Percentiles rank a stretch among this genome's conserved stretches.
Conservation (phyloP, 176 grass and related monocot genomes). For the Oryza brachyantha region DNA sequence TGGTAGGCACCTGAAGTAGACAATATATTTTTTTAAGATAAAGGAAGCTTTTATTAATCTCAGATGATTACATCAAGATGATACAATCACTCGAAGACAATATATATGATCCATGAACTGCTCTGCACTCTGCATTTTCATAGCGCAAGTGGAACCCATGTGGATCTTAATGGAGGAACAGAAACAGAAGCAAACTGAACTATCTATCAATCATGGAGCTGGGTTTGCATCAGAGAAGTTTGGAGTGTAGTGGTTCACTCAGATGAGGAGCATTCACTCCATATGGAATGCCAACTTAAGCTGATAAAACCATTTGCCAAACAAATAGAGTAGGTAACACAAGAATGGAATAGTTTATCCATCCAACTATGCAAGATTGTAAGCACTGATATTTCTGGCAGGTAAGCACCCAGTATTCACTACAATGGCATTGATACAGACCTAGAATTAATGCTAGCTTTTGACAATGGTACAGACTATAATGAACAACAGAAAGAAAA, state of each 20-base stretch:
- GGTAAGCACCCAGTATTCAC: not conserved
- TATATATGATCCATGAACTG: not conserved
- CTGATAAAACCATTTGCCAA: constrained; percentile 16
- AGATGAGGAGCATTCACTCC: not conserved
- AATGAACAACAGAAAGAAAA: not conserved
- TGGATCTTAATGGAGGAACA: not conserved
- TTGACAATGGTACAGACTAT: not conserved
- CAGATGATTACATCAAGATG: too few relatives aligned
- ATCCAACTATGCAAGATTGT: not conserved
- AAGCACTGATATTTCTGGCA: not conserved
- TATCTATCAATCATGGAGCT: not conserved
- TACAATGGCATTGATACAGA: not conserved
- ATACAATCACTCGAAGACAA: too few relatives aligned
- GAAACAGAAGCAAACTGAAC: constrained; percentile 24
- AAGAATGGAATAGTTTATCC: constrained; percentile 23
- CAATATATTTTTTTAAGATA: too few relatives aligned
- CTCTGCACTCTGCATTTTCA: not conserved
- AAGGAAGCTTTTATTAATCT: too few relatives aligned
- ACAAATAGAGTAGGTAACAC: constrained; percentile 9
- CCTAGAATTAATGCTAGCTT: not conserved
- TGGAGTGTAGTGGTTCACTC: not conserved
- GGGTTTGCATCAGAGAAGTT: constrained; percentile 2
- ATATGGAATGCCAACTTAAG: constrained; percentile 3
- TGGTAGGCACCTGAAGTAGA: not conserved
- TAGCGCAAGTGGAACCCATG: not conserved